Conservation (phyloP, 2,329 filamentous ascomycete species). For the Diplodia scrobiculata region DNA sequence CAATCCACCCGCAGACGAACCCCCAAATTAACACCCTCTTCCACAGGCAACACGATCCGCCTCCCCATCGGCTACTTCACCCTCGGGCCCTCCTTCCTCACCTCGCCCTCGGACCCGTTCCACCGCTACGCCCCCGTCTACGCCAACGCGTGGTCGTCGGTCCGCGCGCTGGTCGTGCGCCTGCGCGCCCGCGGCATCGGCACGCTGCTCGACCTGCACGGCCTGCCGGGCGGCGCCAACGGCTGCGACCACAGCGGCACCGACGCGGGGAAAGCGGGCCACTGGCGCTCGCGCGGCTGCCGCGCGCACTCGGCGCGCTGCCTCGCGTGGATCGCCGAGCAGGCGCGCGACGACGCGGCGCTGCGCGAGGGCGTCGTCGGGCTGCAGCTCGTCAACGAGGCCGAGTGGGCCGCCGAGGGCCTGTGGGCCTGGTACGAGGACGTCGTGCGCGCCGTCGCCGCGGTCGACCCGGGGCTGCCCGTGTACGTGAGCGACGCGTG, state of each 20-base stretch:
- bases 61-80: constrained; percentile 64
- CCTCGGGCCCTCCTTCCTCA: constrained; percentile 55
- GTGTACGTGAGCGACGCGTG: constrained; percentile 63
- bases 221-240: constrained; percentile 62
- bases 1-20: no score
- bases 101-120: constrained; percentile 49
- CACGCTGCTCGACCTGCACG: constrained; percentile 61
- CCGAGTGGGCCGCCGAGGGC: constrained; percentile 52
- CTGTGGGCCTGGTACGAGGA: constrained; percentile 62
- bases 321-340: constrained; percentile 54
- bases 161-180: constrained; percentile 52
- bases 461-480: constrained; percentile 55
- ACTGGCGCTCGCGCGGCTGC: constrained; percentile 53
- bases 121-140: constrained; percentile 57
- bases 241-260: constrained; percentile 59
- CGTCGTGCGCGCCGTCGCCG: constrained; percentile 51
- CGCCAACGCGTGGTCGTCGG: constrained; percentile 55
- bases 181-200: constrained; percentile 55
- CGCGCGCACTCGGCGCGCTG: constrained; percentile 53
- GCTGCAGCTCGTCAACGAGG: constrained; percentile 62
- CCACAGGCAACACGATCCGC: constrained; percentile 55
- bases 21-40: background rate
- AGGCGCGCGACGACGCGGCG: constrained; percentile 39
- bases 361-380: constrained; percentile 51
- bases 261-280: constrained; percentile 53